Percentiles rank a stretch among this genome's conserved stretches.
Conservation (phyloP, 2,329 filamentous ascomycete species). For the Cercospora janseana region DNA sequence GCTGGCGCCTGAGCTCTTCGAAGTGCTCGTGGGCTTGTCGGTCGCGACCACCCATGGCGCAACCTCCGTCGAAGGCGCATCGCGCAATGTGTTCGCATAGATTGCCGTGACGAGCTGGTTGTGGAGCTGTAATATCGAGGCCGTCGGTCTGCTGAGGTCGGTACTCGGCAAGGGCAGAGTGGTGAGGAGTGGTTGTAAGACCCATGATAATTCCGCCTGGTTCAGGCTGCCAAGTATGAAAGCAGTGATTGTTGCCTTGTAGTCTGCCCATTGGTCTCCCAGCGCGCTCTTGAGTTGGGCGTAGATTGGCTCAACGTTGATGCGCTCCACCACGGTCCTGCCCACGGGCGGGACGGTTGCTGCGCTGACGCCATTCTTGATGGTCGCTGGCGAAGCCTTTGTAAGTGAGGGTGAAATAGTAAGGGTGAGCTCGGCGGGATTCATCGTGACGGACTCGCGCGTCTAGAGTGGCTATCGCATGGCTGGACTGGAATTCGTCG, state of each 20-base stretch:
- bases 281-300: slow-evolving; percentile 59
- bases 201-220: slow-evolving; percentile 59
- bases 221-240: slow-evolving; percentile 61
- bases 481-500: slow-evolving; percentile 11
- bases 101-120: slow-evolving; percentile 61
- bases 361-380: slow-evolving; percentile 50
- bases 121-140: slow-evolving; percentile 52
- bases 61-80: slow-evolving; percentile 58
- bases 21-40: slow-evolving; percentile 73
- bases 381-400: slow-evolving; percentile 32
- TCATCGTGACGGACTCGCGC: slow-evolving; percentile 29
- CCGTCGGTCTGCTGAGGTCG: slow-evolving; percentile 22
- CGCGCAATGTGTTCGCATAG: slow-evolving; percentile 58
- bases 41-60: slow-evolving; percentile 64
- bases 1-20: slow-evolving; percentile 48
- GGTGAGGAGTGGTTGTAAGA: slow-evolving; percentile 56
- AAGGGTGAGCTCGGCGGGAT: slow-evolving; percentile 36
- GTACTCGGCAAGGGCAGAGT: slow-evolving; percentile 45
- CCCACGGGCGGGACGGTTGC: slow-evolving; percentile 12
- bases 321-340: slow-evolving; percentile 54
- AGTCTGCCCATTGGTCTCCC: slow-evolving; percentile 59
- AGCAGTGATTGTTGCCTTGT: slow-evolving; percentile 57
- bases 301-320: slow-evolving; percentile 63
- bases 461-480: slow-evolving; percentile 21
- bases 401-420: slow-evolving; percentile 30